Conservation (phyloP, 2,329 filamentous ascomycete species). For the Aspergillus transmontanensis region DNA sequence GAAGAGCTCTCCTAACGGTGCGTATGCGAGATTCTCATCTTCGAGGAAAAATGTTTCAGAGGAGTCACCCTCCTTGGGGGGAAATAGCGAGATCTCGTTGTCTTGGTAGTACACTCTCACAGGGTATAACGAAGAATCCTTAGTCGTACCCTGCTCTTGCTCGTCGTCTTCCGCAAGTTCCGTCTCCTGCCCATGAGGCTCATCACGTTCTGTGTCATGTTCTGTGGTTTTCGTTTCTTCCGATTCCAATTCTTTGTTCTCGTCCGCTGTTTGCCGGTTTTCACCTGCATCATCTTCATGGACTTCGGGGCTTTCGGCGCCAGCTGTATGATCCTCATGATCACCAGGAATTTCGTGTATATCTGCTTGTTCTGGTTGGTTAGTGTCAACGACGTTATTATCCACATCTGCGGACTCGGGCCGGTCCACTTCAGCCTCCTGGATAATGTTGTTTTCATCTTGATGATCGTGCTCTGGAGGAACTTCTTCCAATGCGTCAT, state of each 20-base stretch:
- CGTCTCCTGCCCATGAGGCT: conserved; percentile 10
- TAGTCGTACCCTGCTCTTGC: conserved; percentile 5
- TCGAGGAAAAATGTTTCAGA: conserved; percentile 60
- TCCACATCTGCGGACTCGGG: conserved; percentile 6
- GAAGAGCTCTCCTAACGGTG: conserved; percentile 59
- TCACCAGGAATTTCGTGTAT: conserved; percentile 4
- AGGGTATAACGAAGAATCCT: conserved; percentile 41
- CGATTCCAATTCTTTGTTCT: conserved; percentile 11
- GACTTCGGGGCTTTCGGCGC: conserved; percentile 14
- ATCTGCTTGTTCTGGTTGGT: conserved; percentile 23
- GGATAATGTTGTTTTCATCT: conserved; percentile 10
- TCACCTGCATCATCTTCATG: conserved; percentile 20
- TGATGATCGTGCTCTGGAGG: background rate
- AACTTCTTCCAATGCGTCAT: conserved; percentile 4
- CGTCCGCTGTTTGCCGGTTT: conserved; percentile 11
- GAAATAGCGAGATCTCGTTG: conserved; percentile 61
- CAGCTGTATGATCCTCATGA: conserved; percentile 6
- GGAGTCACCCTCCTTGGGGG: conserved; percentile 55
- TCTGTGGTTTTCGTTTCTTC: conserved; percentile 10
- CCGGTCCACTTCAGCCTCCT: conserved; percentile 12
- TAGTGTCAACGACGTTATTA: conserved; percentile 22
- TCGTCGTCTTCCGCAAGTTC: conserved; percentile 14
- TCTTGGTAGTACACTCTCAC: conserved; percentile 60
- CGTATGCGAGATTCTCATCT: conserved; percentile 57
- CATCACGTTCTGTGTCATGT: conserved; percentile 12